A percentile compares a stretch with the other conserved stretches of the same genome.
Evolutionary conservation across 2,329 filamentous ascomycete genomes (phyloP).

Genomic region (Pseudofabraea citricarpa): DNA sequence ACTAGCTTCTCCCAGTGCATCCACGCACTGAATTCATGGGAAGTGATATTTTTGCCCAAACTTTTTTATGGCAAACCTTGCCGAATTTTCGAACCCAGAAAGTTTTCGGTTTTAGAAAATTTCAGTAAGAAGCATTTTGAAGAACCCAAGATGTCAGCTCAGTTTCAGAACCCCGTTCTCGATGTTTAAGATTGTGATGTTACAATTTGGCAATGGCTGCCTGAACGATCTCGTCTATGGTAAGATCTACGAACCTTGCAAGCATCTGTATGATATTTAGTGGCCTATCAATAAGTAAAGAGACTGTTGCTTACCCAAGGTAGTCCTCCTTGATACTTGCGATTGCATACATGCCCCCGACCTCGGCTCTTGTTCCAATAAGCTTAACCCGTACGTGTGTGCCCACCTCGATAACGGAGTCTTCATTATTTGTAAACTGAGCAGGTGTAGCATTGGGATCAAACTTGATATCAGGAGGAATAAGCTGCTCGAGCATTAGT

Average conservation of each 20-base stretch:
- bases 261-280: constrained; percentile 3
- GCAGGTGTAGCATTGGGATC: constrained; percentile 95
- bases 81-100: no score
- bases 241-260: constrained; percentile 1
- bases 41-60: no score
- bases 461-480: constrained; percentile 87
- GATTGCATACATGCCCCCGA: constrained; percentile 93
- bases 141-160: no score
- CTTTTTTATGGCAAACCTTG: no score
- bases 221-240: no score
- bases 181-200: no score
- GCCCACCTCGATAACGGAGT: constrained; percentile 88
- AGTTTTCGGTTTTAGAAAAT: no score
- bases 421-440: constrained; percentile 92
- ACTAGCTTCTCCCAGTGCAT: no score
- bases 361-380: constrained; percentile 87
- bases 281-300: not conserved
- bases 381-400: constrained; percentile 93
- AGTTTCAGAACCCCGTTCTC: no score
- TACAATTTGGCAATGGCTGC: no score
- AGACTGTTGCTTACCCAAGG: constrained; percentile 48
- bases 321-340: constrained; percentile 91
- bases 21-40: no score
- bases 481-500: constrained; percentile 54
- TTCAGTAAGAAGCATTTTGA: no score